A percentile compares a stretch with the other conserved stretches of the same genome.
phyloP scores from a whole-genome alignment of 805 yeast species.

The Naumovozyma baii region DNA sequence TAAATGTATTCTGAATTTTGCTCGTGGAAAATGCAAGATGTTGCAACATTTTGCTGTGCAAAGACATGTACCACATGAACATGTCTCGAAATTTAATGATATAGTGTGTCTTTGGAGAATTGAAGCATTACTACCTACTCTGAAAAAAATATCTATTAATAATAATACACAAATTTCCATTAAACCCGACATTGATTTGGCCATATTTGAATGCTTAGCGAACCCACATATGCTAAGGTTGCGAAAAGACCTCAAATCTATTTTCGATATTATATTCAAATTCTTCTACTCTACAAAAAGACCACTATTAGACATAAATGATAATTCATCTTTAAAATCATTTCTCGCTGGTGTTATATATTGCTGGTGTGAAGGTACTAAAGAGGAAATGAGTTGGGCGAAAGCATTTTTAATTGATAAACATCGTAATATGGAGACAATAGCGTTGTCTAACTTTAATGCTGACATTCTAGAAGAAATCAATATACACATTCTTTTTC shows the following conservation, averaged over 20 bases:
- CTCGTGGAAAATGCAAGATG: slow-evolving; percentile 42
- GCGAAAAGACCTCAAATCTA: slow-evolving; percentile 28
- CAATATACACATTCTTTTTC: slow-evolving; percentile 38
- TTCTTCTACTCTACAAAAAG: slow-evolving; percentile 24
- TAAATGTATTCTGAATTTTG: slow-evolving; percentile 45
- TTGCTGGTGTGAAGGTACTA: slow-evolving; percentile 46
- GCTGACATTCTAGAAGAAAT: slow-evolving; percentile 46
- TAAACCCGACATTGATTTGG: slow-evolving; percentile 18
- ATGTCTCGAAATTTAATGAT: slow-evolving; percentile 28
- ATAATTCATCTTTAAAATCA: slow-evolving; percentile 7
- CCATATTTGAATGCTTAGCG: slow-evolving; percentile 39
- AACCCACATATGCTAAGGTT: slow-evolving; percentile 43
- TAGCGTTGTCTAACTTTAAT: slow-evolving; percentile 19
- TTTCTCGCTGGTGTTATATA: slow-evolving; percentile 44
- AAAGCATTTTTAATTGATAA: slow-evolving; percentile 23
- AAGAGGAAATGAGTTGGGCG: slow-evolving; percentile 42
- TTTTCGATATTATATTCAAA: slow-evolving; percentile 33
- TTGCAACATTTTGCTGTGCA: slow-evolving; percentile 42
- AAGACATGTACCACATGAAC: slow-evolving; percentile 40
- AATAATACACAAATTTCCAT: slow-evolving; percentile 15
- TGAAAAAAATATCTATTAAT: slow-evolving; percentile 17
- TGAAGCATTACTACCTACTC: slow-evolving; percentile 16
- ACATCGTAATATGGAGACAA: slow-evolving; percentile 7
- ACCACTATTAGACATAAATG: slow-evolving; percentile 16
- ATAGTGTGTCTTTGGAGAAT: slow-evolving; percentile 31